Percentiles rank a stretch among this genome's conserved stretches.
Evolutionary conservation across 305 asterid genomes (phyloP).

Genomic region (Fraxinus paxiana): DNA sequence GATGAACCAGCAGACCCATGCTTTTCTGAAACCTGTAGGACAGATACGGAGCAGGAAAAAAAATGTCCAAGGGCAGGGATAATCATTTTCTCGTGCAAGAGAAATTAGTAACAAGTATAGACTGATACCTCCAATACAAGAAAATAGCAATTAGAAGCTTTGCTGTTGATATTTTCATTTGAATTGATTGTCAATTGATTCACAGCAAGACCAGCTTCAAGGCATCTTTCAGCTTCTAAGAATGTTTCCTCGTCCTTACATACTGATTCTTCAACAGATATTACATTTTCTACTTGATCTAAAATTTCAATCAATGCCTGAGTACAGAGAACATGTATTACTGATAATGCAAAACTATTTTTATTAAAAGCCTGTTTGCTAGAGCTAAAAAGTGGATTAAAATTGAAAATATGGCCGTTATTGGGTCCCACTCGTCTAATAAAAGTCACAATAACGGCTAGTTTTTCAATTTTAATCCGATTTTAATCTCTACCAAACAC

Average conservation of each 20-base stretch:
- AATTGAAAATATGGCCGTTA: no score
- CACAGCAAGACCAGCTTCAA: conserved; percentile 35
- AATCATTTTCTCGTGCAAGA: conserved; percentile 19
- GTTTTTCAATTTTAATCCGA: no score
- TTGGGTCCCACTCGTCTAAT: no score
- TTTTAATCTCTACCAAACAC: no score
- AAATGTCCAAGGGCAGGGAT: not conserved
- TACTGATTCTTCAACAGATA: conserved; percentile 56
- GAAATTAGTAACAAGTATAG: conserved; percentile 8
- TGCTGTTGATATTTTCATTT: conserved; percentile 30
- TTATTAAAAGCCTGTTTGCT: no score
- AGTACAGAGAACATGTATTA: conserved; percentile 18
- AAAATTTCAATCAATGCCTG: conserved; percentile 90
- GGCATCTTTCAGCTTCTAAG: conserved; percentile 37
- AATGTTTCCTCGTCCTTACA: conserved; percentile 33
- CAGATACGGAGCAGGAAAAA: conserved; percentile 13
- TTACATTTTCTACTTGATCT: conserved; percentile 92
- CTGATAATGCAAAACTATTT: conserved; percentile 9
- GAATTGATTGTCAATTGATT: conserved; percentile 26
- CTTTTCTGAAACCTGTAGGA: conserved; percentile 69
- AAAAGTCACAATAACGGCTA: no score
- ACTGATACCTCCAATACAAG: conserved; percentile 84
- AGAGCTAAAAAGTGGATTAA: no score
- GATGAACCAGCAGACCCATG: conserved; percentile 43
- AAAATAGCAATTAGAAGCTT: conserved; percentile 41